Conservation (phyloP, 2,329 filamentous ascomycete genomes). For the Cytospora mali region DNA sequence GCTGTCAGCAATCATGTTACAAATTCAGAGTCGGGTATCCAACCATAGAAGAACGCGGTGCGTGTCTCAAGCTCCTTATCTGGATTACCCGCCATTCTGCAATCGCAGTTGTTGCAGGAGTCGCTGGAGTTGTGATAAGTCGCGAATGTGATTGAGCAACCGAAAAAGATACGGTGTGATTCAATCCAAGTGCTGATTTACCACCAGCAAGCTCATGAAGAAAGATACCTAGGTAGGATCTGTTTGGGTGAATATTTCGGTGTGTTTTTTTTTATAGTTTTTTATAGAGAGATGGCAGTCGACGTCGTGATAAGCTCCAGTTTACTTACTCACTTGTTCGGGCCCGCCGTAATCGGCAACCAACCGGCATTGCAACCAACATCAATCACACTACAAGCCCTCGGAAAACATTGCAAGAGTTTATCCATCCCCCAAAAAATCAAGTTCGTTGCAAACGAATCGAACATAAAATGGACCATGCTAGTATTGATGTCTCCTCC, state of each 20-base stretch:
- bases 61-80: constrained; percentile 23
- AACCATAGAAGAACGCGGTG: constrained; percentile 62
- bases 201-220: too few species aligned
- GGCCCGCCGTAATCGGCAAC: constrained; percentile 5
- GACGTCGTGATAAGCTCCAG: background rate
- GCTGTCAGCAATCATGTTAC: constrained; percentile 30
- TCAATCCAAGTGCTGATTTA: too few species aligned
- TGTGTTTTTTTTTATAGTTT: too few species aligned
- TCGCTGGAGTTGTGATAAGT: background rate
- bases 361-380: background rate
- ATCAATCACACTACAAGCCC: background rate
- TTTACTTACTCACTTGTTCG: too few species aligned
- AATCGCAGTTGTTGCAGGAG: background rate
- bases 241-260: background rate
- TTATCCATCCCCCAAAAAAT: too few species aligned
- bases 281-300: background rate
- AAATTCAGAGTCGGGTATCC: constrained; percentile 22
- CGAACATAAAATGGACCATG: too few species aligned
- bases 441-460: too few species aligned
- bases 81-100: background rate
- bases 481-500: too few species aligned
- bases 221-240: background rate
- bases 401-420: too few species aligned
- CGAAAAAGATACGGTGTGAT: too few species aligned
- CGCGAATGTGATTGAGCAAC: background rate